Conservation (phyloP, 2,329 filamentous ascomycete genomes). For the Fusarium torreyae region DNA sequence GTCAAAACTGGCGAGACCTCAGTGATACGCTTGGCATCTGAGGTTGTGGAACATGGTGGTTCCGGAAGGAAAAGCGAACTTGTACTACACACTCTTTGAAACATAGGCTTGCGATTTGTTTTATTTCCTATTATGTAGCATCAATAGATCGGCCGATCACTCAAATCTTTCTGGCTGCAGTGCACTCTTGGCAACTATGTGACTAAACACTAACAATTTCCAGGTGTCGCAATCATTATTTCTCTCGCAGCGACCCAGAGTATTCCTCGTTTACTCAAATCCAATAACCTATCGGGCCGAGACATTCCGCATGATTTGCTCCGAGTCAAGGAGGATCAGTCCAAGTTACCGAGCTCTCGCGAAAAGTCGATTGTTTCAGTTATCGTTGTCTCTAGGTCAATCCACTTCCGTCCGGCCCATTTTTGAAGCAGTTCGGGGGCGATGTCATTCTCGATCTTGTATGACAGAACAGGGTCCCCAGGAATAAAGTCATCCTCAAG, state of each 20-base stretch:
- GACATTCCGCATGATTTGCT: neutral
- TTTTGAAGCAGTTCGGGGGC: slow-evolving; percentile 28
- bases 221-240: no score
- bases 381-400: slow-evolving; percentile 18
- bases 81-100: slow-evolving; percentile 11
- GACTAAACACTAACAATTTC: no score
- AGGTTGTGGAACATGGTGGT: neutral
- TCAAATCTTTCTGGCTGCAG: neutral
- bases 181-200: no score
- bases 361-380: slow-evolving; percentile 31
- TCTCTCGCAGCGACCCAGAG: no score
- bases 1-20: no score
- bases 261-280: no score
- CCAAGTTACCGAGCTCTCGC: slow-evolving; percentile 11
- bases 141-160: slow-evolving; percentile 29
- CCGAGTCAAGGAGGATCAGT: neutral
- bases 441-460: slow-evolving; percentile 37
- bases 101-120: slow-evolving; percentile 4
- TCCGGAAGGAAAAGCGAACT: neutral
- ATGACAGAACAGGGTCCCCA: slow-evolving; percentile 27
- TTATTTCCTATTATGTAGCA: neutral
- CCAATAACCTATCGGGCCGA: no score
- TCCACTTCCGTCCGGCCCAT: slow-evolving; percentile 43
- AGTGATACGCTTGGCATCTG: no score
- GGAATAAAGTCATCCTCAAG: slow-evolving; percentile 35